A percentile compares a stretch with the other conserved stretches of the same genome.
Conservation (phyloP, 2,329 filamentous ascomycete species). For the Aspergillus fumigatus region DNA sequence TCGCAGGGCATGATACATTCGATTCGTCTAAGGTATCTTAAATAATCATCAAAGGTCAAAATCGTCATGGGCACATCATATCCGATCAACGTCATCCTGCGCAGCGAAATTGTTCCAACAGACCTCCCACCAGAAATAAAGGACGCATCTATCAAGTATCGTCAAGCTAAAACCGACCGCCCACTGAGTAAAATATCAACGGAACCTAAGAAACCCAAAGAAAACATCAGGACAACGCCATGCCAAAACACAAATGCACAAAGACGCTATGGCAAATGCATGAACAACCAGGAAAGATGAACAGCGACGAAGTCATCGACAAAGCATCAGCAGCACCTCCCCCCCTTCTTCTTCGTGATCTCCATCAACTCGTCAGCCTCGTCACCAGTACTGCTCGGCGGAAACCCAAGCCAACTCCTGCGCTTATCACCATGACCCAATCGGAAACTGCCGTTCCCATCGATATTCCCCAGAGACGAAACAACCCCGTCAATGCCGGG, state of each 20-base stretch:
- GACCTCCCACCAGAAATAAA: neutral
- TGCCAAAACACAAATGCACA: neutral
- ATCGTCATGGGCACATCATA: neutral
- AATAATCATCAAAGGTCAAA: neutral
- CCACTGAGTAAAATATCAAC: neutral
- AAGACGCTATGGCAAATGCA: neutral
- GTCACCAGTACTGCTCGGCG: slow-evolving; percentile 43
- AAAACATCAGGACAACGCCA: neutral
- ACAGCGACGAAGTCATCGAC: neutral
- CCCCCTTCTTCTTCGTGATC: slow-evolving; percentile 31
- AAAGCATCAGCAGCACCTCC: slow-evolving; percentile 38
- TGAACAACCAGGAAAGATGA: neutral
- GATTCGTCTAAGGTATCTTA: neutral
- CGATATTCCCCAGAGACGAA: slow-evolving; percentile 38
- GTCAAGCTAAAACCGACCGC: neutral
- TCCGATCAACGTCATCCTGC: too few species aligned
- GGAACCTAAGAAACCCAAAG: neutral
- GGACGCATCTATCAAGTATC: neutral
- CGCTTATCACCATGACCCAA: slow-evolving; percentile 58
- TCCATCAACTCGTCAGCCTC: slow-evolving; percentile 28
- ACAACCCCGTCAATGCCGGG: slow-evolving; percentile 39
- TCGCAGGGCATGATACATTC: neutral
- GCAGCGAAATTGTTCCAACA: neutral
- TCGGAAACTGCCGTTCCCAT: slow-evolving; percentile 56
- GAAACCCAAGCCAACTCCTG: slow-evolving; percentile 62